Base-by-base conservation (phyloP, 192 early-diverging fungal species). In the Allomyces macrogynus region DNA sequence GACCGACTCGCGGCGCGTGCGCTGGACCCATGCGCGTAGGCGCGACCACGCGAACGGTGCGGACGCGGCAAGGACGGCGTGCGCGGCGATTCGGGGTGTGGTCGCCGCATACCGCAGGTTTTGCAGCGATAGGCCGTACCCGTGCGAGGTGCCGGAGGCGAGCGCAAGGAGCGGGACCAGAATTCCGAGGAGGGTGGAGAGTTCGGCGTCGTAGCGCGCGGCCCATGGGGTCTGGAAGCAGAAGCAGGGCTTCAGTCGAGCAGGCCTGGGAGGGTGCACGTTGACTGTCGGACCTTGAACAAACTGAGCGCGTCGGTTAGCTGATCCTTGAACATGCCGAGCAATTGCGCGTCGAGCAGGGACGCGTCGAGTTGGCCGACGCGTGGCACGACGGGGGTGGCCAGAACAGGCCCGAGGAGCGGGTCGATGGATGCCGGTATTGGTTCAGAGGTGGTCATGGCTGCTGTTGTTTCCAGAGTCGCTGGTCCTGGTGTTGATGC, bases 341-440 rank as follows among this genome's bases (percentile, higher is more conserved):
- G 75, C 10, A 93, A 72, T 69, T 93, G 89, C 44, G 67, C 73
- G 64, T 93, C 89, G 25, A 93, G 79, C 22, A 90, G 74, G 40
- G 88, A 86, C 3, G 89, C 83, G 73, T 93, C 91, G 11, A 93
- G 75, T 70, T 93, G 89, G 67, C 82, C 81, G 42, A 91, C 89
- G 24, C 90, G 81, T 57, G 49, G 49, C 16, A 57, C 20, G 49
- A 57, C 16, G 16, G 49, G 32, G 0, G 7, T 40, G 32, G 32
- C 32, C 32, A 40, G 8, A 40, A 40, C 32, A 7, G 32, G 32
- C 32, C 4, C 32, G 4, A 40, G 7, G 0, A 40, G 32, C 32
- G 32, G 32, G 32, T 40, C 32, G 8, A 40, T 40, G 32, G 32
- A 8, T 7, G 32, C 32, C 7, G 32, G 32, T 40, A 40, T 40